Evolutionary conservation across 805 yeast species (phyloP).

Genomic region (Candida vaughaniae): DNA sequence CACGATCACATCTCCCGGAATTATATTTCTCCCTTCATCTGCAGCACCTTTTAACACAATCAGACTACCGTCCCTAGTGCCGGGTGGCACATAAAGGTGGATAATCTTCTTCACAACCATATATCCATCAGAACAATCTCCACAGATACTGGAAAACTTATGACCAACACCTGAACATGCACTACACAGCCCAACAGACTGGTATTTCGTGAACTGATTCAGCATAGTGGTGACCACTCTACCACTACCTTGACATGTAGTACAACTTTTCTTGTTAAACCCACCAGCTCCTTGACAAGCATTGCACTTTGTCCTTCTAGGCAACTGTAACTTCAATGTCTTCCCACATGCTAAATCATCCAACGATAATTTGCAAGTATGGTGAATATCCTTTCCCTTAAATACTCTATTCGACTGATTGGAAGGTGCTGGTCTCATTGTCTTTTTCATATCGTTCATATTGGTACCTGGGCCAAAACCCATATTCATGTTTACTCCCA

Average conservation of each 20-base stretch:
- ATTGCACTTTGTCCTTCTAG: conserved; percentile 48
- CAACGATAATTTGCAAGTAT: conserved; percentile 51
- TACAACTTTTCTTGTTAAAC: conserved; percentile 31
- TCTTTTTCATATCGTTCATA: conserved; percentile 12
- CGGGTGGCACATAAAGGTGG: conserved; percentile 54
- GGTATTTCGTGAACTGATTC: conserved; percentile 39
- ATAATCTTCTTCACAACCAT: conserved; percentile 49
- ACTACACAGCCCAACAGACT: conserved; percentile 31
- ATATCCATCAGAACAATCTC: conserved; percentile 40
- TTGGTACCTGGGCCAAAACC: conserved; percentile 1
- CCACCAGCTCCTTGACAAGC: conserved; percentile 57
- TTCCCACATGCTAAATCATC: conserved; percentile 62
- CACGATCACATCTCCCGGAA: conserved; percentile 69
- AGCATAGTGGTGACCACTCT: conserved; percentile 47
- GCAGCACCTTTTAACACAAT: conserved; percentile 59
- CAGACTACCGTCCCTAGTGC: conserved; percentile 51
- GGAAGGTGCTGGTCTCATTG: conserved; percentile 21
- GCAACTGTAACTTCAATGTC: conserved; percentile 51
- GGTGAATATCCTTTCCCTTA: conserved; percentile 56
- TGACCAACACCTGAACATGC: conserved; percentile 38
- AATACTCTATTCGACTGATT: conserved; percentile 14
- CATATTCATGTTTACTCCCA: conserved; percentile 9
- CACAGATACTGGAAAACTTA: conserved; percentile 22
- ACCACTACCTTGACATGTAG: conserved; percentile 45
- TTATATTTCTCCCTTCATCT: conserved; percentile 57